Percentiles rank a stretch among this genome's conserved stretches.
Evolutionary conservation across 2,329 filamentous ascomycete genomes (phyloP).

Genomic region (Plectosphaerella sp.): DNA sequence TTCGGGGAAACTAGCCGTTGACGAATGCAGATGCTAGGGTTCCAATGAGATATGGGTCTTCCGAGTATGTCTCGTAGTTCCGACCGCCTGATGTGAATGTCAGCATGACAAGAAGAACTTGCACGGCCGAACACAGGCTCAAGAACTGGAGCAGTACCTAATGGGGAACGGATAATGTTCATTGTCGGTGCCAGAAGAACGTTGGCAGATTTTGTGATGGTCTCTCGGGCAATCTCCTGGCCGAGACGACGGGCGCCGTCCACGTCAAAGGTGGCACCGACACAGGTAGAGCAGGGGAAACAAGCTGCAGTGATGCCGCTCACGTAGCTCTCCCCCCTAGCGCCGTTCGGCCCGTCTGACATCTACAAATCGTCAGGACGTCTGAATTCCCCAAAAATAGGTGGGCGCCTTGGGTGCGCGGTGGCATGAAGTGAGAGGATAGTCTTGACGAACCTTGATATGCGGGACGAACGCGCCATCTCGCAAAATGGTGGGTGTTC

Average conservation of each 20-base stretch:
- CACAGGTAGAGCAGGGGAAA: not conserved
- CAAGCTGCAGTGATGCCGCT: not conserved
- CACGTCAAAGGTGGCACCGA: not conserved
- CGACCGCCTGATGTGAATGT: conserved; percentile 23
- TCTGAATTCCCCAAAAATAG: too few species aligned
- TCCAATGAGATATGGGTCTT: conserved; percentile 42
- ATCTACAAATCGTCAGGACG: not conserved
- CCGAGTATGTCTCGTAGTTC: conserved; percentile 42
- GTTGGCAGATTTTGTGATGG: not conserved
- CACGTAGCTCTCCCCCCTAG: not conserved
- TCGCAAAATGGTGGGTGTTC: conserved; percentile 4
- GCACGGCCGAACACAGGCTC: not conserved
- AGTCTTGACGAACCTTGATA: conserved; percentile 3
- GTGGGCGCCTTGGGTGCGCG: too few species aligned
- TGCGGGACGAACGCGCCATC: conserved; percentile 2
- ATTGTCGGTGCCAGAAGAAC: conserved; percentile 53
- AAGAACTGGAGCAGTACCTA: conserved; percentile 19
- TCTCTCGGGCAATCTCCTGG: not conserved
- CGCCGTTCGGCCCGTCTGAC: not conserved
- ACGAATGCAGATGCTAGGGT: conserved; percentile 37
- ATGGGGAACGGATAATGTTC: conserved; percentile 40
- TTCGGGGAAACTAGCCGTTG: conserved; percentile 31
- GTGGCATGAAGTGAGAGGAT: too few species aligned
- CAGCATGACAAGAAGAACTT: too few species aligned
- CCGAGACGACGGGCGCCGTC: not conserved